A percentile compares a stretch with the other conserved stretches of the same genome.
These are phyloP conservation scores for Penicillium atrosanguineum DNA, from an alignment of 495 filamentous ascomycete genomes.

Conservation along the genomic window DNA sequence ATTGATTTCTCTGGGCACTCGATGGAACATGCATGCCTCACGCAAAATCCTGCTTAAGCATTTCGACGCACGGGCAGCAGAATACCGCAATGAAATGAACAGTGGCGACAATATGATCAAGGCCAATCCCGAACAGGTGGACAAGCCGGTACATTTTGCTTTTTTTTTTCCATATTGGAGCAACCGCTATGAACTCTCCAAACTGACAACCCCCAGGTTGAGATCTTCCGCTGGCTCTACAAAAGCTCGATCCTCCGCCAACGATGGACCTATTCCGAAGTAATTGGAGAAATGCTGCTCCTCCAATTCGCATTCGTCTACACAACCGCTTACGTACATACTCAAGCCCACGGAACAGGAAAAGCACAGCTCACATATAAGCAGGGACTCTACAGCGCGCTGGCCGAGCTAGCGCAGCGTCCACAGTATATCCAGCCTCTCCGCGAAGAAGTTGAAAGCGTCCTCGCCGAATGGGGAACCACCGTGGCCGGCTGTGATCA, in stretches of 20 bases:
- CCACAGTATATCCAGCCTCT: conserved; percentile 28
- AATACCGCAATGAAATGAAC: conserved; percentile 20
- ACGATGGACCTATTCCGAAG: conserved; percentile 23
- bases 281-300: conserved; percentile 25
- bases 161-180: not conserved
- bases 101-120: not conserved
- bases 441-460: conserved; percentile 19
- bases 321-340: conserved; percentile 23
- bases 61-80: conserved; percentile 21
- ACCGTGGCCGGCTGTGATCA: conserved; percentile 15
- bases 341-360: not conserved
- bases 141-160: conserved; percentile 14
- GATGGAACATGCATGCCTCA: conserved; percentile 27
- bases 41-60: conserved; percentile 23
- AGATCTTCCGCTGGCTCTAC: conserved; percentile 27
- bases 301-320: conserved; percentile 31
- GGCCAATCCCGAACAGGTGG: not conserved
- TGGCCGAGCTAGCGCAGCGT: conserved; percentile 22
- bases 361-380: not conserved
- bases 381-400: conserved; percentile 22
- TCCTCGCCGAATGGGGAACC: conserved; percentile 8
- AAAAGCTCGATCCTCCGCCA: conserved; percentile 18
- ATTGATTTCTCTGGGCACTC: conserved; percentile 14
- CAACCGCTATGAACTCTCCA: not conserved
- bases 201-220: conserved; percentile 6